A percentile compares a stretch with the other conserved stretches of the same genome.
phyloP scores from a whole-genome alignment of 1,139 yeast species.

The Scheffersomyces lignicola region DNA sequence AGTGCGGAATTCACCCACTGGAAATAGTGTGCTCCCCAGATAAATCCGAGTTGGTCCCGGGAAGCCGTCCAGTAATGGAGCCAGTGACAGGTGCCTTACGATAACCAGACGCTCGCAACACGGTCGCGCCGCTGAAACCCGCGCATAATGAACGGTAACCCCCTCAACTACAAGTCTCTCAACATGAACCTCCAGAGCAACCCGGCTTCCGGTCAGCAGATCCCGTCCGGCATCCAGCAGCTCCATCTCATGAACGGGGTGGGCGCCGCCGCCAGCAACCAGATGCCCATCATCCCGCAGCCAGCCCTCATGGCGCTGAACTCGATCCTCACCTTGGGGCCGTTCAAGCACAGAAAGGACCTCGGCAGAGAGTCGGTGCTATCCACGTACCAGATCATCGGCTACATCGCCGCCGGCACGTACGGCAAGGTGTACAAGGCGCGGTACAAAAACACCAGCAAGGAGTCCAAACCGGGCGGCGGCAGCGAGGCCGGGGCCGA shows the following conservation, averaged over 20 bases:
- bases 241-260: slow-evolving; percentile 3
- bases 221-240: slow-evolving; percentile 6
- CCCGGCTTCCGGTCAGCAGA: slow-evolving; percentile 7
- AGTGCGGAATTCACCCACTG: too few species aligned
- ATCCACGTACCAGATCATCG: slow-evolving; percentile 81
- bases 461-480: slow-evolving; percentile 7
- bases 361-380: slow-evolving; percentile 67
- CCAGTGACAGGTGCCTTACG: too few species aligned
- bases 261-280: slow-evolving; percentile 7
- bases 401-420: slow-evolving; percentile 98
- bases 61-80: too few species aligned
- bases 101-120: too few species aligned
- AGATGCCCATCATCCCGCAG: slow-evolving; percentile 26
- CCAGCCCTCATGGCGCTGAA: slow-evolving; percentile 64
- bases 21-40: too few species aligned
- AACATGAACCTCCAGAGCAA: slow-evolving; percentile 5
- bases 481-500: slow-evolving; percentile 1
- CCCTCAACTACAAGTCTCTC: slow-evolving; percentile 1
- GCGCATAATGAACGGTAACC: too few species aligned
- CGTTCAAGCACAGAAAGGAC: slow-evolving; percentile 74
- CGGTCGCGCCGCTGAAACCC: too few species aligned
- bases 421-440: slow-evolving; percentile 98
- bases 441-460: slow-evolving; percentile 34
- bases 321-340: slow-evolving; percentile 68
- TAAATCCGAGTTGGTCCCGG: too few species aligned